These are phyloP conservation scores for Westerdykella sp. DNA, from an alignment of 2,329 filamentous ascomycete species.

Conservation along the genomic window DNA sequence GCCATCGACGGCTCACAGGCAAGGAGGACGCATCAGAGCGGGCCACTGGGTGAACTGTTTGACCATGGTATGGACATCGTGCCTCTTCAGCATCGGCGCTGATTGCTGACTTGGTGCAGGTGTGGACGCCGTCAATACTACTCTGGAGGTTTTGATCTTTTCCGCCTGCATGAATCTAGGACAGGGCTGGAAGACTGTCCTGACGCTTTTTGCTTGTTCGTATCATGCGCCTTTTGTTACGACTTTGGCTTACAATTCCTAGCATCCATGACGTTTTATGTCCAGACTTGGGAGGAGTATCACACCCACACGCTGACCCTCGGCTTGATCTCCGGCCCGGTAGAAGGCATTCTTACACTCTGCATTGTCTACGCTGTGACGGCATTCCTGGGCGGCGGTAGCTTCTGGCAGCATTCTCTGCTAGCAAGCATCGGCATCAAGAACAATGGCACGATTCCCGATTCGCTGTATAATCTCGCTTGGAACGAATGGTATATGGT, in stretches of 20 bases:
- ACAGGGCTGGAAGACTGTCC: slow-evolving; percentile 82
- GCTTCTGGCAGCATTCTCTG: slow-evolving; percentile 88
- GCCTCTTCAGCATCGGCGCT: background rate
- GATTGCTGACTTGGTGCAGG: slow-evolving; percentile 31
- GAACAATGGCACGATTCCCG: slow-evolving; percentile 57
- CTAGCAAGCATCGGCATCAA: slow-evolving; percentile 65
- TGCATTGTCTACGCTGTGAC: slow-evolving; percentile 77
- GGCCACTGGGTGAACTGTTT: slow-evolving; percentile 90
- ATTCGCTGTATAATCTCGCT: slow-evolving; percentile 66
- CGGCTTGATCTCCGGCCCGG: slow-evolving; percentile 85
- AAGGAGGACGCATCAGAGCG: slow-evolving; percentile 83
- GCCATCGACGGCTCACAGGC: slow-evolving; percentile 93
- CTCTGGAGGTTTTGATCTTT: slow-evolving; percentile 88
- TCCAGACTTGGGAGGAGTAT: slow-evolving; percentile 99
- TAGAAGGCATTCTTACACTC: slow-evolving; percentile 86
- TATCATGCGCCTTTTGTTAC: background rate
- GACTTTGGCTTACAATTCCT: slow-evolving; percentile 7
- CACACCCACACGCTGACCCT: slow-evolving; percentile 94
- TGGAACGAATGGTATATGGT: slow-evolving; percentile 93
- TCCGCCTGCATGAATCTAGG: slow-evolving; percentile 88
- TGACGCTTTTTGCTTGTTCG: slow-evolving; percentile 73
- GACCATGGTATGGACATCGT: slow-evolving; percentile 64
- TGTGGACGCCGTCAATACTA: slow-evolving; percentile 93
- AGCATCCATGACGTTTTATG: slow-evolving; percentile 93
- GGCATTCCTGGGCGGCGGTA: slow-evolving; percentile 76